Percentiles rank a stretch among this genome's conserved stretches.
These are phyloP conservation scores for Boechera divaricarpa DNA, from an alignment of 345 rosid genomes.

Conservation along the genomic window DNA sequence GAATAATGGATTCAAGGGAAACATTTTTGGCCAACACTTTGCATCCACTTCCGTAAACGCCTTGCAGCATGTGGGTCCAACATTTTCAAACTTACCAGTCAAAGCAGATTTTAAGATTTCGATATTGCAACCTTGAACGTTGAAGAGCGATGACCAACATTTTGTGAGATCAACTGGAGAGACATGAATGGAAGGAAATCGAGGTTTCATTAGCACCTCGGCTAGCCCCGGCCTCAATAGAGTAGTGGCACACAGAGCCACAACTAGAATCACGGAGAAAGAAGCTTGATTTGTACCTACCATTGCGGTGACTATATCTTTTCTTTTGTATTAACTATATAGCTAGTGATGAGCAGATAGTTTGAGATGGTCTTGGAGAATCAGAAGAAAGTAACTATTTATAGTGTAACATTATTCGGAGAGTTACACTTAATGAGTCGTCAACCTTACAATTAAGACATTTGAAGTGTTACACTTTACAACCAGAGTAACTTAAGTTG, in stretches of 20 bases:
- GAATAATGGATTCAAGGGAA: conserved; percentile 2
- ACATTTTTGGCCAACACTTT: conserved; percentile 21
- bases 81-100: conserved; percentile 20
- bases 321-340: neutral
- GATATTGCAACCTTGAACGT: neutral
- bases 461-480: neutral
- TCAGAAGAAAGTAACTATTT: neutral
- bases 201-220: neutral
- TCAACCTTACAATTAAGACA: neutral
- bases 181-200: neutral
- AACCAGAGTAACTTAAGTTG: neutral
- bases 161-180: conserved; percentile 12
- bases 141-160: conserved; percentile 3
- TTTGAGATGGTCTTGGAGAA: neutral
- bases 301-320: neutral
- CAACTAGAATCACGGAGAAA: neutral
- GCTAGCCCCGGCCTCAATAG: neutral
- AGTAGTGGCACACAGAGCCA: conserved; percentile 4
- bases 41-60: conserved; percentile 7
- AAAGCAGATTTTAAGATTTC: conserved; percentile 9
- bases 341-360: neutral
- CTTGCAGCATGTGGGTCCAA: neutral
- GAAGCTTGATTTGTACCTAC: neutral
- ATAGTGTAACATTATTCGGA: neutral
- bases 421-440: conserved; percentile 4